These are phyloP conservation scores for Aspergillus pseudoglaucus DNA, from an alignment of 2,329 filamentous ascomycete genomes.

Conservation along the genomic window DNA sequence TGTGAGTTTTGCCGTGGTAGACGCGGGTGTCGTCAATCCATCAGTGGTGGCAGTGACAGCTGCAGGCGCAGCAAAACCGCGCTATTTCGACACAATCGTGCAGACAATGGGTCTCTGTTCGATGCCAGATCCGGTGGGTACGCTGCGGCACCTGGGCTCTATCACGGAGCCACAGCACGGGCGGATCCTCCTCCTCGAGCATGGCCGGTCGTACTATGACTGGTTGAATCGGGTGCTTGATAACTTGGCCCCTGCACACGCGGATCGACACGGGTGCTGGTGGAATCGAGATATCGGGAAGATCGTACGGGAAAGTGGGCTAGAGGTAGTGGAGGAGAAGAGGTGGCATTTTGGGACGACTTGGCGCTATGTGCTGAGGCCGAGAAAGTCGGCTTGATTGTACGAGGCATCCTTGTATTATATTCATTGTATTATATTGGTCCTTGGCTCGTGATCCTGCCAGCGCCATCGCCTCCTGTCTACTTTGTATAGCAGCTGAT, in stretches of 20 bases:
- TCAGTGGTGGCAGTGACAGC: slow-evolving; percentile 1
- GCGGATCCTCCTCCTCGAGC: slow-evolving; percentile 43
- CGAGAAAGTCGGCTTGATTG: slow-evolving; percentile 7
- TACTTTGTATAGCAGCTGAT: no score
- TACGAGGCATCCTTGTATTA: not conserved
- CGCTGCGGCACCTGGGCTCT: slow-evolving; percentile 35
- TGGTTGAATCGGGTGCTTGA: slow-evolving; percentile 45
- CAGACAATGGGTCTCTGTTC: slow-evolving; percentile 49
- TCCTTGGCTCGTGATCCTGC: not conserved
- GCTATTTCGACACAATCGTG: slow-evolving; percentile 42
- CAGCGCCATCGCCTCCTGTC: no score
- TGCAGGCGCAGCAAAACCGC: not conserved
- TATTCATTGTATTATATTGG: not conserved
- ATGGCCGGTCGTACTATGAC: slow-evolving; percentile 41
- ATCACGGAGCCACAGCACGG: slow-evolving; percentile 36
- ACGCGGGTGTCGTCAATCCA: slow-evolving; percentile 27
- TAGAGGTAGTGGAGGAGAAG: slow-evolving; percentile 42
- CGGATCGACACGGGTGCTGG: slow-evolving; percentile 47
- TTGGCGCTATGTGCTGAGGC: slow-evolving; percentile 38
- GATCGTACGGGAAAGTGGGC: slow-evolving; percentile 41
- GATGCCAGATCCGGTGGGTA: slow-evolving; percentile 36
- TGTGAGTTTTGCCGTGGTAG: slow-evolving; percentile 29
- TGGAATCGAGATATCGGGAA: slow-evolving; percentile 47
- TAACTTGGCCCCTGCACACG: slow-evolving; percentile 42
- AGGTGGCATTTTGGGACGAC: slow-evolving; percentile 45